These are phyloP conservation scores for Eremothecium cymbalariae DNA, from an alignment of 1,139 yeast genomes.

Conservation along the genomic window DNA sequence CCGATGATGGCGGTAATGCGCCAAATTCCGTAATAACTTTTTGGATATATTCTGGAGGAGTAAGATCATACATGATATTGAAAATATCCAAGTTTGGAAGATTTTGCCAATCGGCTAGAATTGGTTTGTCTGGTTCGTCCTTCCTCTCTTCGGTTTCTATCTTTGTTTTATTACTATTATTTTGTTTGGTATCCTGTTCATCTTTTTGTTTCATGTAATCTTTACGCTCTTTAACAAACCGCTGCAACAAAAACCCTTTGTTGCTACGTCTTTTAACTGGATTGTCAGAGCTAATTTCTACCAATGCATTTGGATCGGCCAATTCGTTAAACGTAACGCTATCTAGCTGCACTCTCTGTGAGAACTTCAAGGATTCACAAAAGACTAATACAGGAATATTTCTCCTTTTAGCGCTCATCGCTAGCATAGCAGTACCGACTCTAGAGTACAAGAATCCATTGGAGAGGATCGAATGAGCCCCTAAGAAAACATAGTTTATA, in stretches of 20 bases:
- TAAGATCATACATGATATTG: constrained; percentile 84
- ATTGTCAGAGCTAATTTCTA: constrained; percentile 40
- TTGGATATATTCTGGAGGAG: constrained; percentile 89
- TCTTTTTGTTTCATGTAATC: constrained; percentile 19
- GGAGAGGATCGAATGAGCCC: constrained; percentile 95
- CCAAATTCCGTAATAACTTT: constrained; percentile 96
- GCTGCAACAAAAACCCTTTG: constrained; percentile 58
- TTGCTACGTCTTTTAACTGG: constrained; percentile 45
- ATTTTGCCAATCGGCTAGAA: constrained; percentile 58
- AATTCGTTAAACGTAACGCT: constrained; percentile 90
- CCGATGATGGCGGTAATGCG: constrained; percentile 92
- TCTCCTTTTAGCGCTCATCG: constrained; percentile 81
- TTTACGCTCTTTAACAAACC: constrained; percentile 44
- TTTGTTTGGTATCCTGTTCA: constrained; percentile 24
- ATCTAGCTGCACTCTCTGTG: constrained; percentile 92
- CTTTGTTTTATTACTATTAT: constrained; percentile 13
- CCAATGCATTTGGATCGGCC: constrained; percentile 74
- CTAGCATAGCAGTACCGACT: constrained; percentile 90
- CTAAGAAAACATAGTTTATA: constrained; percentile 84
- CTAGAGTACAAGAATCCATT: constrained; percentile 90
- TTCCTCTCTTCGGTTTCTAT: constrained; percentile 9
- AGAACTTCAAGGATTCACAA: constrained; percentile 90
- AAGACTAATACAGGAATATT: constrained; percentile 92
- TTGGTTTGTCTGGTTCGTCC: constrained; percentile 29
- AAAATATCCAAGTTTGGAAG: constrained; percentile 60